Percentiles rank a stretch among this genome's conserved stretches.
Evolutionary conservation across 805 yeast genomes (phyloP).

Genomic region (Wickerhamomyces strasburgensis): DNA sequence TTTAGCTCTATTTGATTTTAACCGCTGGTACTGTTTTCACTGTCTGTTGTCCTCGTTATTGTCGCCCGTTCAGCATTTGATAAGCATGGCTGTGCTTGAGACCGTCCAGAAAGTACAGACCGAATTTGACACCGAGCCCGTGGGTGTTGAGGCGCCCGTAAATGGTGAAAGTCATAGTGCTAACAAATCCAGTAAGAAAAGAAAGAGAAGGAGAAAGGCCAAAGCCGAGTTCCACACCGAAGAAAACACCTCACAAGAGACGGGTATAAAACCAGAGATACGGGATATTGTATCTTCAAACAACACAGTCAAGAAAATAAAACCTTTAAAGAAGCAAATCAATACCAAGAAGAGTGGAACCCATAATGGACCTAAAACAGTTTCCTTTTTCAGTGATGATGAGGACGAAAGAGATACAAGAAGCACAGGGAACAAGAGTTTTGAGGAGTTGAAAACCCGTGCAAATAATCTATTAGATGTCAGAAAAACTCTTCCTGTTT

Average conservation of each 20-base stretch:
- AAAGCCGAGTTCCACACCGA: constrained; percentile 1
- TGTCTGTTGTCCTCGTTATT: too few species aligned
- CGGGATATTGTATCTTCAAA: too few species aligned
- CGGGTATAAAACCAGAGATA: too few species aligned
- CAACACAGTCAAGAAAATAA: constrained; percentile 16
- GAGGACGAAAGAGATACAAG: constrained; percentile 28
- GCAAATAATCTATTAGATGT: constrained; percentile 43
- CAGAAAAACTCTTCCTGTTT: constrained; percentile 69
- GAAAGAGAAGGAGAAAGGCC: constrained; percentile 16
- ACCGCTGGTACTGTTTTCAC: too few species aligned
- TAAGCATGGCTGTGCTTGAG: too few species aligned
- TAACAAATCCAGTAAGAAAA: constrained; percentile 12
- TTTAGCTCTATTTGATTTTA: too few species aligned
- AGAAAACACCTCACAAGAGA: too few species aligned
- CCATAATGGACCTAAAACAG: constrained; percentile 25
- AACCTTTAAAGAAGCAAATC: constrained; percentile 5
- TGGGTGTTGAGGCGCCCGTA: too few species aligned
- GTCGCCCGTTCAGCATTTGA: too few species aligned
- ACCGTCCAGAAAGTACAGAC: too few species aligned
- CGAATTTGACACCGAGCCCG: too few species aligned
- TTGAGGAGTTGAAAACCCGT: constrained; percentile 30
- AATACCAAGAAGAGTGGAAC: constrained; percentile 7
- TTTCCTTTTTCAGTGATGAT: constrained; percentile 34
- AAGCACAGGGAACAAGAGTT: constrained; percentile 7
- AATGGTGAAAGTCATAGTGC: too few species aligned